Conservation (phyloP, 176 grass and related monocot genomes). For the Ensete ventricosum region DNA sequence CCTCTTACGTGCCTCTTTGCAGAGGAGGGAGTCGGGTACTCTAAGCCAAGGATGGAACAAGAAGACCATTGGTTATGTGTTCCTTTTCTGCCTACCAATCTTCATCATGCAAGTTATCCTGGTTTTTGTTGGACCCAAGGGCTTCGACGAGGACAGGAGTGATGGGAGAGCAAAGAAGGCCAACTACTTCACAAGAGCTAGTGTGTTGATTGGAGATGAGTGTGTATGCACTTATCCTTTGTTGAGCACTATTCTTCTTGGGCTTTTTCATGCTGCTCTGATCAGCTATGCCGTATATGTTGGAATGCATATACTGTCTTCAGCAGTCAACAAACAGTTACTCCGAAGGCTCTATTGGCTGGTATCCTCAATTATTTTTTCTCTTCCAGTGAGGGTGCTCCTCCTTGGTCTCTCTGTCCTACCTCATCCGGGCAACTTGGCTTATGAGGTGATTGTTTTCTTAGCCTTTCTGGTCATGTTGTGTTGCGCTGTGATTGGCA, state of each 20-base stretch:
- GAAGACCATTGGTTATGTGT: slow-evolving; percentile 60
- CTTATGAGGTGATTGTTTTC: slow-evolving; percentile 64
- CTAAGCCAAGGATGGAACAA: slow-evolving; percentile 77
- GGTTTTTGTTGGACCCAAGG: slow-evolving; percentile 61
- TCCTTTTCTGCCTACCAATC: slow-evolving; percentile 59
- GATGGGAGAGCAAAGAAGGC: slow-evolving; percentile 39
- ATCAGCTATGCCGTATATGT: slow-evolving; percentile 68
- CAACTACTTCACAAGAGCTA: slow-evolving; percentile 45
- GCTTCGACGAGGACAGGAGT: slow-evolving; percentile 42
- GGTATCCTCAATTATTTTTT: slow-evolving; percentile 55
- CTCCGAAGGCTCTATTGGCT: slow-evolving; percentile 64
- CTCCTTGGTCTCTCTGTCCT: slow-evolving; percentile 76
- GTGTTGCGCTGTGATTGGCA: slow-evolving; percentile 47
- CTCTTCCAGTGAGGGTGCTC: slow-evolving; percentile 70
- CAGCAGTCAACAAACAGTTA: slow-evolving; percentile 74
- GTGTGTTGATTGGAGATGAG: slow-evolving; percentile 24
- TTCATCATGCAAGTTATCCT: slow-evolving; percentile 47
- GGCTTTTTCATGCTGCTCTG: slow-evolving; percentile 57
- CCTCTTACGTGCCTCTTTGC: slow-evolving; percentile 73
- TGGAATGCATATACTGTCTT: slow-evolving; percentile 53
- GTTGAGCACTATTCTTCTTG: slow-evolving; percentile 82
- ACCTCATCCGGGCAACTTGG: slow-evolving; percentile 38
- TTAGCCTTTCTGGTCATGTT: slow-evolving; percentile 64
- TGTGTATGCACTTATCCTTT: slow-evolving; percentile 85
- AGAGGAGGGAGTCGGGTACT: slow-evolving; percentile 52